Evolutionary conservation across 1,284 basidiomycete genomes (phyloP), one percentile per base, ranked within the genome.

Genomic region (Cryptococcus sp.): DNA sequence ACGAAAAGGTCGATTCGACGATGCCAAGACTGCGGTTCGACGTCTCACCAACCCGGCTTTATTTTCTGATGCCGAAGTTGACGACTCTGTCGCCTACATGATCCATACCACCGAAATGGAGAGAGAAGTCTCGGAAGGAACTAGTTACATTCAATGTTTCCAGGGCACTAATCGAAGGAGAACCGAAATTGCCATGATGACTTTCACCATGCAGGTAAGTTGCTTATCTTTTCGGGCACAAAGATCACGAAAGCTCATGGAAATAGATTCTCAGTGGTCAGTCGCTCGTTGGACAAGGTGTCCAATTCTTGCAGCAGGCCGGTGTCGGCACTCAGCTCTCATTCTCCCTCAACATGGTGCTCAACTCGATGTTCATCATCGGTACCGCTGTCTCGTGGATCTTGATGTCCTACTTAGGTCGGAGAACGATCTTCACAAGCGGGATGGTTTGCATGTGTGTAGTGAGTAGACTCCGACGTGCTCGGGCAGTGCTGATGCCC

Each of bases 381-480:
- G 63, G 63, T n/a, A 61, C 59, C 9, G 50, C 53, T 45, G 39
- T 53, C 2, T 64, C 63, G 2, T 64, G 63, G 63, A 41, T 53
- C 25, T 54, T 61, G 7, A 48, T 67, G 16, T 59, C 56, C 13
- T 57, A 54, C 39, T 52, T 70, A 46, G 77, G 77, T 19, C 74
- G 78, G 23, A 73, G 78, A n/a, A 64, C 69, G 1, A 61, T 79
- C 41, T 80, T 78, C 72, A 57, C 76, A 39, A 54, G 52, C 25
- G 80, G 79, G 28, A 68, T 78, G 52, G 53, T 56, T 39, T 42
- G 55, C 53, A 75, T 77, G 71, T 56, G 63, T 42, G 48, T 67
- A 49, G 36, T 39, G 14, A 7, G 36, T 39, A 39, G 36, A 5
- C 5, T 28, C 36, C 18, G 36, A 7, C 14, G 36, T 7, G 14